Evolutionary conservation across 2,329 filamentous ascomycete genomes (phyloP).

Genomic region (Ciborinia camelliae): DNA sequence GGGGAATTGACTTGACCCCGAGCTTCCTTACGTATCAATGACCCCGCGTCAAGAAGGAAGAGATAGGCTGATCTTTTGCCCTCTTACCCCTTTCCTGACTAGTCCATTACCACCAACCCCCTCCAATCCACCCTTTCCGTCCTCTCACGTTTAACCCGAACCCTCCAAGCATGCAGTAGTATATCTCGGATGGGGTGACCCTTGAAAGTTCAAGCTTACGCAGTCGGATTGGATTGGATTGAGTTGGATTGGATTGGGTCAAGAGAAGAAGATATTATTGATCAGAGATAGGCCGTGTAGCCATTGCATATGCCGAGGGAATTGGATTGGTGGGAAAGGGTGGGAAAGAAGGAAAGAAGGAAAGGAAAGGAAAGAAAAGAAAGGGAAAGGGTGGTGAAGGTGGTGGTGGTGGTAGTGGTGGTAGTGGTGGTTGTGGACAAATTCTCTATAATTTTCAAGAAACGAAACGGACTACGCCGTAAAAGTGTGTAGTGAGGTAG

Average conservation of each 20-base stretch:
- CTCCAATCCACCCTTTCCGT: slow-evolving; percentile 28
- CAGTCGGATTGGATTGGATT: slow-evolving; percentile 34
- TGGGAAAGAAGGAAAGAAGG: slow-evolving; percentile 7
- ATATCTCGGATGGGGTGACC: slow-evolving; percentile 32
- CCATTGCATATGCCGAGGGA: slow-evolving; percentile 29
- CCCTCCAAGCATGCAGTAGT: slow-evolving; percentile 32
- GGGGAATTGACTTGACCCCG: slow-evolving; percentile 36
- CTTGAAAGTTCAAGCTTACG: slow-evolving; percentile 33
- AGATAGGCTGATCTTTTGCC: slow-evolving; percentile 35
- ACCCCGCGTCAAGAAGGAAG: slow-evolving; percentile 41
- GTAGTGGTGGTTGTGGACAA: not conserved
- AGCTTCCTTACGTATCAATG: slow-evolving; percentile 28
- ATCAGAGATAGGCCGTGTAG: slow-evolving; percentile 38
- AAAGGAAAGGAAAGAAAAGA: not conserved
- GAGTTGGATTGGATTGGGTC: slow-evolving; percentile 34
- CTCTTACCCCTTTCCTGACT: slow-evolving; percentile 25
- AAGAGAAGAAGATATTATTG: slow-evolving; percentile 32
- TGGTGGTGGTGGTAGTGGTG: not conserved
- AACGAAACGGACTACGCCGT: slow-evolving; percentile 19
- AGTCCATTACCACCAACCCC: slow-evolving; percentile 23
- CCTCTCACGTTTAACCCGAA: slow-evolving; percentile 32
- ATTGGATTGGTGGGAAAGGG: slow-evolving; percentile 19
- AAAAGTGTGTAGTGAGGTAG: slow-evolving; percentile 21
- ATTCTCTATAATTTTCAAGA: slow-evolving; percentile 18
- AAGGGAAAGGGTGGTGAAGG: not conserved